Percentiles rank a stretch among this genome's conserved stretches.
Conservation (phyloP, 164 flowering plant species). For the Magnolia kwangsiensis region DNA sequence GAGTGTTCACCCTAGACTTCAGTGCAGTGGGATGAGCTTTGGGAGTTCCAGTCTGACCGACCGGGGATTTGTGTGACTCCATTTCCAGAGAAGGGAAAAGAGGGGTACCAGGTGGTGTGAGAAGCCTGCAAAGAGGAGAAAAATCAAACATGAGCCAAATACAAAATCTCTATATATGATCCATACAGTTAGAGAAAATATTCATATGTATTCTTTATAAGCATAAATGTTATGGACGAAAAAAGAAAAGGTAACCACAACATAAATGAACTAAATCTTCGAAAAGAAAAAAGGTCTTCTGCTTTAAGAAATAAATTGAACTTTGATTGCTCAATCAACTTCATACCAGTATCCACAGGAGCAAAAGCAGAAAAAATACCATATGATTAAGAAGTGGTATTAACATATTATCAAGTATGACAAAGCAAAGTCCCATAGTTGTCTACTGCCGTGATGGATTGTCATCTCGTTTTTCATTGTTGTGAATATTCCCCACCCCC, state of each 20-base stretch:
- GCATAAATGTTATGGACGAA: background rate
- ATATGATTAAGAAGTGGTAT: background rate
- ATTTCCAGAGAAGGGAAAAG: constrained; percentile 73
- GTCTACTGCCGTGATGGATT: too few relatives aligned
- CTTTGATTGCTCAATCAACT: background rate
- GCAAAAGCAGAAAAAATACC: background rate
- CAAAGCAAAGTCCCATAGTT: too few relatives aligned
- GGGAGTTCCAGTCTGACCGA: constrained; percentile 48
- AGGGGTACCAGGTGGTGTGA: constrained; percentile 90
- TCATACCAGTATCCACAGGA: background rate
- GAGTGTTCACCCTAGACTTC: constrained; percentile 61
- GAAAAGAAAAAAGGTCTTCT: too few relatives aligned
- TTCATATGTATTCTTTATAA: background rate
- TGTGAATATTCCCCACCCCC: too few relatives aligned
- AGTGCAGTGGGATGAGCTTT: constrained; percentile 51
- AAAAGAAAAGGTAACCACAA: too few relatives aligned
- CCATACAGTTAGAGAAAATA: background rate
- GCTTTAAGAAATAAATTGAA: background rate
- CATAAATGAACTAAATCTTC: too few relatives aligned
- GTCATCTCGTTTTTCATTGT: too few relatives aligned
- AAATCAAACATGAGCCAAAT: background rate
- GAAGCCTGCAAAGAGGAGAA: constrained; percentile 64
- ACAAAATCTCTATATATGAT: too few relatives aligned
- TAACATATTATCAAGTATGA: too few relatives aligned
- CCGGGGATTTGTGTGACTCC: constrained; percentile 51